These are phyloP conservation scores for Pseudomassariella vexata DNA, from an alignment of 2,329 filamentous ascomycete genomes.

Conservation along the genomic window DNA sequence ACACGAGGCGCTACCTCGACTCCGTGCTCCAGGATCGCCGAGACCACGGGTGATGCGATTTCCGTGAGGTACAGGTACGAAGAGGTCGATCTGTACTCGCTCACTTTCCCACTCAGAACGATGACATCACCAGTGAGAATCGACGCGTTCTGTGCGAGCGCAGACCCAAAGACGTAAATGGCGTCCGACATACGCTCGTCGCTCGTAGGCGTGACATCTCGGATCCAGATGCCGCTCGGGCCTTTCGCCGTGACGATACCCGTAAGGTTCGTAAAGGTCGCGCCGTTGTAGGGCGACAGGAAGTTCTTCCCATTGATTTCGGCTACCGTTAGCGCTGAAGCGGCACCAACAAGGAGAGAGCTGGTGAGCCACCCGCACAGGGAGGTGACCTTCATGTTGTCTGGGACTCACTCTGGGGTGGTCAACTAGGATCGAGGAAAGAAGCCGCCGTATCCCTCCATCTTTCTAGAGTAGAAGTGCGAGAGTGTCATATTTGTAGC, in stretches of 20 bases:
- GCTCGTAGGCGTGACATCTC: slow-evolving; percentile 50
- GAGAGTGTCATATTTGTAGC: no score
- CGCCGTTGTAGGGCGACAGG: slow-evolving; percentile 53
- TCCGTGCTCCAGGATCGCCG: slow-evolving; percentile 45
- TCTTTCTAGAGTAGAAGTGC: no score
- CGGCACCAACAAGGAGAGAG: slow-evolving; percentile 22
- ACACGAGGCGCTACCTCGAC: slow-evolving; percentile 52
- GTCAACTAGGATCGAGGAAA: neutral
- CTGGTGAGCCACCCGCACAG: slow-evolving; percentile 9
- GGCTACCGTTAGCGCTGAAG: slow-evolving; percentile 36
- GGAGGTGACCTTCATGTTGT: slow-evolving; percentile 10
- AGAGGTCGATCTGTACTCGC: slow-evolving; percentile 48
- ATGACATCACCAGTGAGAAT: slow-evolving; percentile 54
- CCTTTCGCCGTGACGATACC: slow-evolving; percentile 62
- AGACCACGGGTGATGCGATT: slow-evolving; percentile 48
- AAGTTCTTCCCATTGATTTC: slow-evolving; percentile 63
- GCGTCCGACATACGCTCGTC: slow-evolving; percentile 56
- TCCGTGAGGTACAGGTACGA: slow-evolving; percentile 61
- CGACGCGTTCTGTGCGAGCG: slow-evolving; percentile 42
- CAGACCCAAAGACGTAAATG: slow-evolving; percentile 57
- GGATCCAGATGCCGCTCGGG: slow-evolving; percentile 57
- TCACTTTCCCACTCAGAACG: slow-evolving; percentile 52
- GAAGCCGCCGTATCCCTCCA: neutral
- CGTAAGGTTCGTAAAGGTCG: slow-evolving; percentile 51
- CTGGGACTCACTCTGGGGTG: no score